Conservation (phyloP, 495 filamentous ascomycete species). For the Usnea hakonensis region DNA sequence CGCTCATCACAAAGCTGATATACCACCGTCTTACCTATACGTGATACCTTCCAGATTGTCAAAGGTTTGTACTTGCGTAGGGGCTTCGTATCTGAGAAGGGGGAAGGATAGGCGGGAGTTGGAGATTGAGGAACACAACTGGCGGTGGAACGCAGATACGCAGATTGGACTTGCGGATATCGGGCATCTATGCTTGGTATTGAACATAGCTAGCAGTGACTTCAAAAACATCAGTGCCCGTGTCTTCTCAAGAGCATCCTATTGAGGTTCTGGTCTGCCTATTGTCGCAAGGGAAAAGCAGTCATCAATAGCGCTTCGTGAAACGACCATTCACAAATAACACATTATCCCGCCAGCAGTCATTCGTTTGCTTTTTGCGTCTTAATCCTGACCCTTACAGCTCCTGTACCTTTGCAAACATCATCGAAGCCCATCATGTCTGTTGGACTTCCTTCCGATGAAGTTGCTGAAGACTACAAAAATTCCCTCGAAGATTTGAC, state of each 20-base stretch:
- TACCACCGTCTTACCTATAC: background rate
- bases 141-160: conserved; percentile 6
- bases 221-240: conserved; percentile 23
- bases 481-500: conserved; percentile 86
- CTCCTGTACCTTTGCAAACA: conserved; percentile 9
- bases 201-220: conserved; percentile 27
- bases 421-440: conserved; percentile 53
- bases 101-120: conserved; percentile 7
- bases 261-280: conserved; percentile 18
- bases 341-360: conserved; percentile 15
- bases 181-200: conserved; percentile 16
- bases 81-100: conserved; percentile 2
- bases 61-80: conserved; percentile 7
- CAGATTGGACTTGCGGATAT: conserved; percentile 8
- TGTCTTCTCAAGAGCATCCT: conserved; percentile 19
- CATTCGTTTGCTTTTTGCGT: conserved; percentile 20
- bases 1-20: no score
- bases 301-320: conserved; percentile 14
- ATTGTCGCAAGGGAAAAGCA: conserved; percentile 14
- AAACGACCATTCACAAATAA: conserved; percentile 12
- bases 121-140: conserved; percentile 11
- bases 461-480: conserved; percentile 91
- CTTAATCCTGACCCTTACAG: conserved; percentile 12
- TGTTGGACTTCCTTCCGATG: conserved; percentile 63
- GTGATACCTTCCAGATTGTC: background rate